A percentile compares a stretch with the other conserved stretches of the same genome.
Conservation (phyloP, 2,329 filamentous ascomycete genomes). For the Cadophora malorum region DNA sequence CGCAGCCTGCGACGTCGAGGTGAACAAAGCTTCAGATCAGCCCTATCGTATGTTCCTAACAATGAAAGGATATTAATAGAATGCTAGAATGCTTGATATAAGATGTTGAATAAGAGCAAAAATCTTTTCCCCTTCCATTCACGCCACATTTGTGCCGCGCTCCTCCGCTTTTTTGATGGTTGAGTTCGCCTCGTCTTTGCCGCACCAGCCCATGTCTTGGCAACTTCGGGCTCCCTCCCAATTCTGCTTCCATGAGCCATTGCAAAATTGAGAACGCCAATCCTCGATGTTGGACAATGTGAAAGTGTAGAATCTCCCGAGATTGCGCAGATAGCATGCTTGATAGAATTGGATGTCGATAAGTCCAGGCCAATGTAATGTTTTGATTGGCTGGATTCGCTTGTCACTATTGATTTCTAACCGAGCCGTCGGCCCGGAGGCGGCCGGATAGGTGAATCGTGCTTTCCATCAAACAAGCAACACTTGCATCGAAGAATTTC, state of each 20-base stretch:
- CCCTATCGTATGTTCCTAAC: neutral
- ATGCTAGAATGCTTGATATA: neutral
- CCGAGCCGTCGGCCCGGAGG: constrained; percentile 15
- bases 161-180: neutral
- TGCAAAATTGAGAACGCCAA: neutral
- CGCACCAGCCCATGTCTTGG: constrained; percentile 11
- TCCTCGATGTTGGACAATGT: too few relatives aligned
- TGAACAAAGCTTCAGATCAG: neutral
- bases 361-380: neutral
- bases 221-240: neutral
- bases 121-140: neutral
- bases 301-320: too few relatives aligned
- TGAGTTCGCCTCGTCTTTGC: constrained; percentile 3
- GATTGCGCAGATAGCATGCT: too few relatives aligned
- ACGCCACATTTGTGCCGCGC: neutral
- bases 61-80: neutral
- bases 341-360: too few relatives aligned
- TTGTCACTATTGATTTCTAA: constrained; percentile 12
- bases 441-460: neutral
- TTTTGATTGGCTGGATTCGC: constrained; percentile 10
- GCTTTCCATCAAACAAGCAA: neutral
- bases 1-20: neutral
- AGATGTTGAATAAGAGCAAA: neutral
- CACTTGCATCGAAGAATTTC: neutral
- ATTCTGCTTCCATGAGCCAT: neutral